Conservation (phyloP, 257 asterid species). For the Solanum clarkiae region DNA sequence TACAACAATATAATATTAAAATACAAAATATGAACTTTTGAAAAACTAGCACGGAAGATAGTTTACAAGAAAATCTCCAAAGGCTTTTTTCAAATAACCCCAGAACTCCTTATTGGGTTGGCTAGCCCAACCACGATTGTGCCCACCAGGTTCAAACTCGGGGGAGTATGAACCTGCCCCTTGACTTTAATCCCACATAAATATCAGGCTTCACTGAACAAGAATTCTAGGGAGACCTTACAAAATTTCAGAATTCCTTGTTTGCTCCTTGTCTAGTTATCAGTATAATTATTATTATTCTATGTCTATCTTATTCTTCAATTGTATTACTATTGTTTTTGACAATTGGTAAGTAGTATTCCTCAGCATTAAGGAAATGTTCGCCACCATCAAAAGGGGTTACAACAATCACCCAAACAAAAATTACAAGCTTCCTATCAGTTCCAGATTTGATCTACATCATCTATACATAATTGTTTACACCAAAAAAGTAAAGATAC, state of each 20-base stretch:
- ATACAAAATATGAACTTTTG: not conserved
- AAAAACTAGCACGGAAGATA: not conserved
- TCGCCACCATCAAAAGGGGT: too few species aligned
- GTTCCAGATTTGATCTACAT: too few species aligned
- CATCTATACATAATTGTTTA: too few species aligned
- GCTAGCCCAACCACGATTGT: not conserved
- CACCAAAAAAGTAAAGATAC: too few species aligned
- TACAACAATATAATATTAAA: conserved; percentile 7
- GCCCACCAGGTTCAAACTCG: not conserved
- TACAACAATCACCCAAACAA: too few species aligned
- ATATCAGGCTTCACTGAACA: not conserved
- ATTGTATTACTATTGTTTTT: not conserved
- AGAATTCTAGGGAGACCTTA: not conserved
- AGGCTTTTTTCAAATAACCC: not conserved
- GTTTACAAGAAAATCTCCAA: not conserved
- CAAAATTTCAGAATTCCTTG: not conserved
- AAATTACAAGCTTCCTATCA: too few species aligned
- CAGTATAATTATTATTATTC: not conserved
- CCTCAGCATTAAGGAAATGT: too few species aligned
- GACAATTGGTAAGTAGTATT: too few species aligned
- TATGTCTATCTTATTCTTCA: not conserved
- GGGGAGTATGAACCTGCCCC: not conserved
- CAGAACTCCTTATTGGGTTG: not conserved
- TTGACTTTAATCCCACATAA: not conserved
- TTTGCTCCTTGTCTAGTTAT: not conserved